A percentile compares a stretch with the other conserved stretches of the same genome.
Evolutionary conservation across 2,329 filamentous ascomycete genomes (phyloP).

Genomic region (Verticillium nonalfalfae): DNA sequence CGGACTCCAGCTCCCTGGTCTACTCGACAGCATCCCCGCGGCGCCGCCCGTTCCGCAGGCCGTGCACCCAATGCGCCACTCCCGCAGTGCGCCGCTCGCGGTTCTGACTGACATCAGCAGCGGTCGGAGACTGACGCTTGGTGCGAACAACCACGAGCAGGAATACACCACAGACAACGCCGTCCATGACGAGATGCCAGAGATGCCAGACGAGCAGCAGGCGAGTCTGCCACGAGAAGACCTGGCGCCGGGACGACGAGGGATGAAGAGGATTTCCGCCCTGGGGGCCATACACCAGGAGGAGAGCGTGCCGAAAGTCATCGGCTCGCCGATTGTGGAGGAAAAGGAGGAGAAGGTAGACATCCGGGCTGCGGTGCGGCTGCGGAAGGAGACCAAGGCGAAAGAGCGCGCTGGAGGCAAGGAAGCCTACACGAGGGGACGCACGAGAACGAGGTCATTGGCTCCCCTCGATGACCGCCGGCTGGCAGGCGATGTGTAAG

Average conservation of each 20-base stretch:
- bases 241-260: slow-evolving; percentile 5
- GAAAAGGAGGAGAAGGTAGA: slow-evolving; percentile 16
- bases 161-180: slow-evolving; percentile 1
- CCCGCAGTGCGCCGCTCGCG: neutral
- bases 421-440: neutral
- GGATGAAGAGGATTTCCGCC: slow-evolving; percentile 9
- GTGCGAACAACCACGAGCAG: slow-evolving; percentile 1
- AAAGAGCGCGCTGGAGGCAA: slow-evolving; percentile 13
- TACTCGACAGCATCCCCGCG: slow-evolving; percentile 16
- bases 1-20: slow-evolving; percentile 26
- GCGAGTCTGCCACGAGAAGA: slow-evolving; percentile 2
- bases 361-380: slow-evolving; percentile 18
- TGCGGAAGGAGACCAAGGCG: slow-evolving; percentile 24
- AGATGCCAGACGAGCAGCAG: neutral
- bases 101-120: neutral
- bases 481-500: neutral
- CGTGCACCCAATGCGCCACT: neutral
- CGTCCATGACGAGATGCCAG: slow-evolving; percentile 1
- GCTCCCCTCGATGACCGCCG: neutral
- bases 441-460: neutral
- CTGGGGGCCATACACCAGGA: slow-evolving; percentile 8
- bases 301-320: neutral
- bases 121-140: neutral
- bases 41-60: neutral
- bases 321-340: slow-evolving; percentile 4